Percentiles rank a stretch among this genome's conserved stretches.
Evolutionary conservation across 2,329 filamentous ascomycete genomes (phyloP).

Genomic region (Fusarium nelsonii): DNA sequence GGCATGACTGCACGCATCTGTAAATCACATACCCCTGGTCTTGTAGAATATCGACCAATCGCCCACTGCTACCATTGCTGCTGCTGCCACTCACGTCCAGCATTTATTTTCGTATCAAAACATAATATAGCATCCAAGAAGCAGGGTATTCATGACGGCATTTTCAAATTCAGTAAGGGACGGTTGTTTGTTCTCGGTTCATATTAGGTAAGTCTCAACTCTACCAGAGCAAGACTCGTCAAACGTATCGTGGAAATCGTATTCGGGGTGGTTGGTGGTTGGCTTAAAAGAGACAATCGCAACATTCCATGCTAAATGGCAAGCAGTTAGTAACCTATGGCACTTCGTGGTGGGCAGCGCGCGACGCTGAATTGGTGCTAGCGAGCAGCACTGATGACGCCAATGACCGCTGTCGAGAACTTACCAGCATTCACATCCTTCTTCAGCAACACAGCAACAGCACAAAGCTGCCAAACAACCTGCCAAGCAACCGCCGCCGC

Average conservation of each 20-base stretch:
- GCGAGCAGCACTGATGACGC: constrained; percentile 12
- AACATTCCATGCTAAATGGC: constrained; percentile 54
- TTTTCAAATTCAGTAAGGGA: constrained; percentile 22
- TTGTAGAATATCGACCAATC: not conserved
- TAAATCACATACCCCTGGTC: not conserved
- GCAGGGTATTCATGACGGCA: constrained; percentile 17
- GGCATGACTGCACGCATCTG: not conserved
- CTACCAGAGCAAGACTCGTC: not conserved
- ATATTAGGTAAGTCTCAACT: not conserved
- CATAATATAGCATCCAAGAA: constrained; percentile 5
- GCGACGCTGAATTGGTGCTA: constrained; percentile 8
- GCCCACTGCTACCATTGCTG: not conserved
- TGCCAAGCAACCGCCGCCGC: constrained; percentile 58
- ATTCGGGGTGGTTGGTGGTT: not conserved
- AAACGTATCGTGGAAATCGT: constrained; percentile 13
- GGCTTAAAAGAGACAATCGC: constrained; percentile 56
- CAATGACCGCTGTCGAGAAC: constrained; percentile 17
- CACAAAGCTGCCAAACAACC: constrained; percentile 63
- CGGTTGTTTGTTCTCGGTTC: not conserved
- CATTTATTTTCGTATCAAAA: constrained; percentile 10
- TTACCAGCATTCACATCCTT: constrained; percentile 64
- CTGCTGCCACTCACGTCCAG: not conserved
- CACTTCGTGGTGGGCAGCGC: not conserved
- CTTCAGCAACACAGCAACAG: constrained; percentile 64
- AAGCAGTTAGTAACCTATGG: constrained; percentile 11